phyloP scores from a whole-genome alignment of 352 stramenopile species.

The Phytophthora chlamydospora region DNA sequence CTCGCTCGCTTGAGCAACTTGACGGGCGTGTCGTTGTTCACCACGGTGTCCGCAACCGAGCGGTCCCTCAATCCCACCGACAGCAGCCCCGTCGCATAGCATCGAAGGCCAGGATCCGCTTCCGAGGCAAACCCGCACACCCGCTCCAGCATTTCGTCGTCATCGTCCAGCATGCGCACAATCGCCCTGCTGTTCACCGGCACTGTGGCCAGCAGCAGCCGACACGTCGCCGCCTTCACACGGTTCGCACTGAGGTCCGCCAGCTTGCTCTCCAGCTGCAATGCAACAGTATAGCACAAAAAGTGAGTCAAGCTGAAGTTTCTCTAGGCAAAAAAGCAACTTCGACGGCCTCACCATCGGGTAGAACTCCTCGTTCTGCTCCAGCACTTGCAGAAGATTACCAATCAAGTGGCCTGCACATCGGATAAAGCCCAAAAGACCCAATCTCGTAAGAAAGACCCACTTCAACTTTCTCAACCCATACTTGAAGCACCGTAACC shows the following conservation, averaged over 20 bases:
- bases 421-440: not conserved
- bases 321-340: constrained; percentile 3
- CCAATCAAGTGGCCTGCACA: constrained; percentile 75
- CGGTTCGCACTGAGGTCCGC: constrained; percentile 58
- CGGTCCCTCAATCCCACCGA: constrained; percentile 80
- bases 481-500: constrained; percentile 1
- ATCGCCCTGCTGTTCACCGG: constrained; percentile 78
- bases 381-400: constrained; percentile 76
- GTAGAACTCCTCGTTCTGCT: constrained; percentile 87
- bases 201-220: constrained; percentile 75
- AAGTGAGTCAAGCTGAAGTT: constrained; percentile 29
- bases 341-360: constrained; percentile 52
- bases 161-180: constrained; percentile 67
- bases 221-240: constrained; percentile 74
- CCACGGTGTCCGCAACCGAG: constrained; percentile 79
- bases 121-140: constrained; percentile 76
- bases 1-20: constrained; percentile 77
- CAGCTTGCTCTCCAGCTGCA: constrained; percentile 72
- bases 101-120: constrained; percentile 57
- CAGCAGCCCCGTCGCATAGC: constrained; percentile 79
- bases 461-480: constrained; percentile 4
- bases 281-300: constrained; percentile 18
- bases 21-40: constrained; percentile 80
- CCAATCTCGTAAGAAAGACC: not conserved
- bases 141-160: constrained; percentile 80